Percentiles rank a stretch among this genome's conserved stretches.
Evolutionary conservation across 805 yeast genomes (phyloP).

Genomic region (Yarrowia keelungensis): DNA sequence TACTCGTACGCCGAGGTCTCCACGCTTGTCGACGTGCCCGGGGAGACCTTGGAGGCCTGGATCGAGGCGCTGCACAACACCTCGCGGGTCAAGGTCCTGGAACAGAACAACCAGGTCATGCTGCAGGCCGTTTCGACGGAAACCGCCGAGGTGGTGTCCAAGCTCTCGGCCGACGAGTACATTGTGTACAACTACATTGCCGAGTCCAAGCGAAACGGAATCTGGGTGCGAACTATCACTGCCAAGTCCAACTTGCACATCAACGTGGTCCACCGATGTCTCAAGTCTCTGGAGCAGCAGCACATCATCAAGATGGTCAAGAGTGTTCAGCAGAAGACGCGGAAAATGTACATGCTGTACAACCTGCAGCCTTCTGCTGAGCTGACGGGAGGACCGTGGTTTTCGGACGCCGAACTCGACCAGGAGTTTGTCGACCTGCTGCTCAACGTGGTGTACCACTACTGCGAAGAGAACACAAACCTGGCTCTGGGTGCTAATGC

Average conservation of each 20-base stretch:
- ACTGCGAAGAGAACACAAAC: constrained; percentile 54
- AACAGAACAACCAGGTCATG: constrained; percentile 16
- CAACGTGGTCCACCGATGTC: constrained; percentile 83
- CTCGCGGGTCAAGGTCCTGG: constrained; percentile 26
- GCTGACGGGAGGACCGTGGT: constrained; percentile 99
- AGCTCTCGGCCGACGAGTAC: constrained; percentile 67
- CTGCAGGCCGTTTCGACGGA: constrained; percentile 14
- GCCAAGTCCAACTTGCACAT: constrained; percentile 89
- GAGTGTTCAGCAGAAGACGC: constrained; percentile 86
- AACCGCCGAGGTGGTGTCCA: constrained; percentile 12
- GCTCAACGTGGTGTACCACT: constrained; percentile 86
- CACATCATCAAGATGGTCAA: constrained; percentile 88
- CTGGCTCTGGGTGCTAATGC: constrained; percentile 65
- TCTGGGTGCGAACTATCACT: constrained; percentile 92
- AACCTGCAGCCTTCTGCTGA: constrained; percentile 92
- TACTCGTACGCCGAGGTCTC: constrained; percentile 18
- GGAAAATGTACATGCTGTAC: constrained; percentile 95
- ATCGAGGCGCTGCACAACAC: constrained; percentile 24
- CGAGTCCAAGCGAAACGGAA: constrained; percentile 92
- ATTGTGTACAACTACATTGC: constrained; percentile 90
- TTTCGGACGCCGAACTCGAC: constrained; percentile 93
- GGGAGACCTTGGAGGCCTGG: constrained; percentile 19
- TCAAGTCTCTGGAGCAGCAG: constrained; percentile 80
- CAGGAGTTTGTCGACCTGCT: constrained; percentile 89
- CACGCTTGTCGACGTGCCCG: constrained; percentile 11